A percentile compares a stretch with the other conserved stretches of the same genome.
Evolutionary conservation across 306 rosid genomes (phyloP).

Genomic region (Malus fusca): DNA sequence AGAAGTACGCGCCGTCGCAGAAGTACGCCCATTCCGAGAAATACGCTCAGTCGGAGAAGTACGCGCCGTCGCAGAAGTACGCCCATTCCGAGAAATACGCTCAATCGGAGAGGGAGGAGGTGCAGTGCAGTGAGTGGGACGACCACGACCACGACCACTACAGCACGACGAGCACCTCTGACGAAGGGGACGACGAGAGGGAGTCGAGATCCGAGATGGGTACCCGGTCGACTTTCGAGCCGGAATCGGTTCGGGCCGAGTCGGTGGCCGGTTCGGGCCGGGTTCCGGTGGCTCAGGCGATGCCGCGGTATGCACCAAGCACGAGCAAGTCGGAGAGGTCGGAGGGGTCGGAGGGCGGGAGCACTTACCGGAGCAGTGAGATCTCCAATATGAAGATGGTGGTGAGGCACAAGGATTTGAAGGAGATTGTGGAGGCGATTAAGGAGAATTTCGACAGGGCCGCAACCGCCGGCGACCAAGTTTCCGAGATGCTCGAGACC

Average conservation of each 20-base stretch:
- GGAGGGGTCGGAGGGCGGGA: conserved; percentile 29
- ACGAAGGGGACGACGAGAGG: conserved; percentile 42
- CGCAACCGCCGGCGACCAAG: conserved; percentile 70
- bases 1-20: neutral
- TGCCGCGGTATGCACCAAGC: conserved; percentile 13
- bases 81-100: neutral
- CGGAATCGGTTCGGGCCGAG: conserved; percentile 33
- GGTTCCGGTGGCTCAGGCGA: conserved; percentile 6
- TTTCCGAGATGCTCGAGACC: conserved; percentile 77
- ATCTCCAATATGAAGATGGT: conserved; percentile 76
- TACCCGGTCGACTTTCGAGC: conserved; percentile 63
- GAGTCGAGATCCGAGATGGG: conserved; percentile 66
- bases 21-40: neutral
- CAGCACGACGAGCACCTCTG: conserved; percentile 66
- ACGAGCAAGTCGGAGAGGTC: conserved; percentile 26
- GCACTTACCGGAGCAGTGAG: conserved; percentile 33
- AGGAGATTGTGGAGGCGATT: conserved; percentile 83
- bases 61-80: neutral
- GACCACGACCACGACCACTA: conserved; percentile 53
- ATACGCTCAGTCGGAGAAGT: neutral
- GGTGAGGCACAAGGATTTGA: conserved; percentile 82
- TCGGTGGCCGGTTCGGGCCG: conserved; percentile 19
- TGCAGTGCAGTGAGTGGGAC: conserved; percentile 95
- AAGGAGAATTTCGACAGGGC: conserved; percentile 77
- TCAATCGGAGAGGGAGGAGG: conserved; percentile 75